Percentiles rank a stretch among this genome's conserved stretches.
phyloP scores from a whole-genome alignment of 2,329 filamentous ascomycete genomes.

The Didymella exigua region DNA sequence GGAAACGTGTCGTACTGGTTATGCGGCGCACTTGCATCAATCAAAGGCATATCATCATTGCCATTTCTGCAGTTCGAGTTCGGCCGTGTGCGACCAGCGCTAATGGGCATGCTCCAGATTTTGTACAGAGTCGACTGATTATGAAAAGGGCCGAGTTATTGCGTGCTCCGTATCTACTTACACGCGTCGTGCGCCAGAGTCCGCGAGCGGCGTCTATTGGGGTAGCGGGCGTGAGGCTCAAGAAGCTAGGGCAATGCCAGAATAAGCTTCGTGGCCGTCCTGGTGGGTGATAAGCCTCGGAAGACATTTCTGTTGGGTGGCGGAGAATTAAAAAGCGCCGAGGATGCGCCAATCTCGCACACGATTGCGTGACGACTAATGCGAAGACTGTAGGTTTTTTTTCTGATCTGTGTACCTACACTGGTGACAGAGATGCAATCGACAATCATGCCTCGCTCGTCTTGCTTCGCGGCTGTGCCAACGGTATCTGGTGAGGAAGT shows the following conservation, averaged over 20 bases:
- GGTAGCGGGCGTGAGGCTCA: constrained; percentile 11
- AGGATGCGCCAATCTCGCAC: constrained; percentile 1
- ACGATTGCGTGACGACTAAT: constrained; percentile 4
- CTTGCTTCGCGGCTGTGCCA: too few species aligned
- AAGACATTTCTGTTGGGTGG: constrained; percentile 16
- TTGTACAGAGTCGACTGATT: neutral
- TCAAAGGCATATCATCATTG: constrained; percentile 2
- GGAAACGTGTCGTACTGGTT: constrained; percentile 16
- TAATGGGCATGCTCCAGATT: constrained; percentile 4
- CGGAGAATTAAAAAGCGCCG: constrained; percentile 10
- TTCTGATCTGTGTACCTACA: too few species aligned
- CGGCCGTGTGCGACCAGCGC: constrained; percentile 1
- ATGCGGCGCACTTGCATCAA: constrained; percentile 3
- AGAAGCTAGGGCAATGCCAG: constrained; percentile 7
- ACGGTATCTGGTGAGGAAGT: too few species aligned
- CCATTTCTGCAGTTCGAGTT: neutral
- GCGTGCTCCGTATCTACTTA: constrained; percentile 11
- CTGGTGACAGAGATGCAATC: too few species aligned
- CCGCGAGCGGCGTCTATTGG: constrained; percentile 1
- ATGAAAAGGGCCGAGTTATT: constrained; percentile 15
- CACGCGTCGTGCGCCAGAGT: neutral
- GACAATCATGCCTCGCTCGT: too few species aligned
- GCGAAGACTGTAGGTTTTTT: too few species aligned
- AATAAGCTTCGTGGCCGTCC: constrained; percentile 18
- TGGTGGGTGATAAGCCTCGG: constrained; percentile 19